These are phyloP conservation scores for Zasmidium cellare DNA, from an alignment of 2,329 filamentous ascomycete species.

Conservation along the genomic window DNA sequence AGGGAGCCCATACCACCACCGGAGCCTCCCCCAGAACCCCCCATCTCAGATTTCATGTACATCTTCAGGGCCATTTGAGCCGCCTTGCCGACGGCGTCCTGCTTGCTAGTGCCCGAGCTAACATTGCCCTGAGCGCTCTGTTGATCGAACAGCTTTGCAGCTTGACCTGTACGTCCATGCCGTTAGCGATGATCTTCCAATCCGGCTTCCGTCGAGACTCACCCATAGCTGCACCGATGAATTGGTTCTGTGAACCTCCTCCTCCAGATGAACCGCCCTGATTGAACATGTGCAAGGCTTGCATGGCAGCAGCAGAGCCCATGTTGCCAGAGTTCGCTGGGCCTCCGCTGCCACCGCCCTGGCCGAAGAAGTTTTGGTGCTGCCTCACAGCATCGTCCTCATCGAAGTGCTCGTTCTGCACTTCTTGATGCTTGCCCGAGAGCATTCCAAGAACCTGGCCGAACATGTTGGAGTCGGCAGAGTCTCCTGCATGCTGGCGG, in stretches of 20 bases:
- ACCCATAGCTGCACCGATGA: constrained; percentile 59
- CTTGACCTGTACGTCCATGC: constrained; percentile 59
- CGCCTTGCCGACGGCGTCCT: constrained; percentile 75
- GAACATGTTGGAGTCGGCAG: constrained; percentile 56
- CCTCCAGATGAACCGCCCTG: constrained; percentile 33
- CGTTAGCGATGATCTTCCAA: constrained; percentile 31
- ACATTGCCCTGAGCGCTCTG: constrained; percentile 57
- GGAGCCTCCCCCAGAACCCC: constrained; percentile 42
- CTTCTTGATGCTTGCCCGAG: constrained; percentile 52
- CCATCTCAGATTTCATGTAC: constrained; percentile 75
- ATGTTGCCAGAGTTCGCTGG: constrained; percentile 46
- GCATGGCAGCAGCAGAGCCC: constrained; percentile 75
- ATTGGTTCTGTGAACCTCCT: constrained; percentile 66
- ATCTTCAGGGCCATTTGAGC: constrained; percentile 88
- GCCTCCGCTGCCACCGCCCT: constrained; percentile 49
- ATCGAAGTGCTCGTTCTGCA: constrained; percentile 57
- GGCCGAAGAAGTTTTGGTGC: constrained; percentile 73
- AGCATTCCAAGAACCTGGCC: constrained; percentile 57
- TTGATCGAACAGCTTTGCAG: constrained; percentile 71
- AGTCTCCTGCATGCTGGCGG: constrained; percentile 52
- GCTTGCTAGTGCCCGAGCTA: constrained; percentile 66
- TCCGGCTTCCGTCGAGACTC: not conserved
- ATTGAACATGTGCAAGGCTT: constrained; percentile 75
- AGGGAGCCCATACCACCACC: constrained; percentile 45
- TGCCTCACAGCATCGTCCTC: constrained; percentile 68